Evolutionary conservation across 441 rosid genomes (phyloP).

Genomic region (Pelargonium cotyledonis): DNA sequence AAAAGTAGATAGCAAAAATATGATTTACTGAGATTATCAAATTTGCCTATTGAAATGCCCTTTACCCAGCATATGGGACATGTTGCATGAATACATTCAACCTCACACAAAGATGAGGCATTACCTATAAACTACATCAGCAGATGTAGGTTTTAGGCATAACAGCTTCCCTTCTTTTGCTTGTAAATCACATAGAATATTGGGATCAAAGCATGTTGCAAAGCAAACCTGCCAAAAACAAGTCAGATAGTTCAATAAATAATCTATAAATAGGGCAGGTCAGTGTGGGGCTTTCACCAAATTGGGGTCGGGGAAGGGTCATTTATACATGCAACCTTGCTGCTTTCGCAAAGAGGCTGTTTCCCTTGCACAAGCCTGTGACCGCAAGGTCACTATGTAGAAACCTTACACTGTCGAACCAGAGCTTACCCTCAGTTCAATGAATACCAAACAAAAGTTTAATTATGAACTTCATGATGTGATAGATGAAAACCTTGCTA

Average conservation of each 20-base stretch:
- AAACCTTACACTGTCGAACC: not conserved
- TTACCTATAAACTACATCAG: slow-evolving; percentile 65
- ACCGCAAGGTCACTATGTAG: not conserved
- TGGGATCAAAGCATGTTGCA: slow-evolving; percentile 84
- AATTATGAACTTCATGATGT: slow-evolving; percentile 20
- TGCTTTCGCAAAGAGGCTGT: not conserved
- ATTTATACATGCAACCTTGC: not conserved
- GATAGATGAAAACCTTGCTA: slow-evolving; percentile 59
- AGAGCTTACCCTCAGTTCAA: slow-evolving; percentile 10
- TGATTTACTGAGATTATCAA: not conserved
- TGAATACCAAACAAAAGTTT: slow-evolving; percentile 10
- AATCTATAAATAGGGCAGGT: not conserved
- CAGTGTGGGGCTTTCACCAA: not conserved
- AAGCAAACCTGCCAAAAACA: slow-evolving; percentile 74
- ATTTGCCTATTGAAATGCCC: not conserved
- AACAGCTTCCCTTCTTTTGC: slow-evolving; percentile 63
- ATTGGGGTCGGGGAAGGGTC: not conserved
- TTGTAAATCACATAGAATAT: slow-evolving; percentile 55
- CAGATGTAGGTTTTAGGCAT: slow-evolving; percentile 61
- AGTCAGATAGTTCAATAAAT: not conserved
- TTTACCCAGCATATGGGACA: not conserved
- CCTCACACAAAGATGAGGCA: slow-evolving; percentile 12
- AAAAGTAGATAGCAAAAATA: not conserved
- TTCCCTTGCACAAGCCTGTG: not conserved
- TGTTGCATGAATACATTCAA: slow-evolving; percentile 7